Conservation (phyloP, 1,284 basidiomycete species). For the Heterobasidion occidentale region DNA sequence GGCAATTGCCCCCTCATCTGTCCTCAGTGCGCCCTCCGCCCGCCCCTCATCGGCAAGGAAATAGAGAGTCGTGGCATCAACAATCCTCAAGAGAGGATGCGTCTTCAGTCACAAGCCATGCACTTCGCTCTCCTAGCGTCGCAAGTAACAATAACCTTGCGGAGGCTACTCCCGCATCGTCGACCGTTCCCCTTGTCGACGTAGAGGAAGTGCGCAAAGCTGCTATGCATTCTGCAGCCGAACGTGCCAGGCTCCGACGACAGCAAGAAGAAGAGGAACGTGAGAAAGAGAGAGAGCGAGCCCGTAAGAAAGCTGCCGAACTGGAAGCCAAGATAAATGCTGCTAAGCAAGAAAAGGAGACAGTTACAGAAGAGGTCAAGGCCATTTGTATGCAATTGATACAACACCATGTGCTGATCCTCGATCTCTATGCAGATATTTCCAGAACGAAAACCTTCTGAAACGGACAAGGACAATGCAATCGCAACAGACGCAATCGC, state of each 20-base stretch:
- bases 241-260: constrained; percentile 72
- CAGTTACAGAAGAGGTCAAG: background rate
- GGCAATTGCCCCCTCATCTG: constrained; percentile 34
- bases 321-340: constrained; percentile 70
- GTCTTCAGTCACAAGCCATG: constrained; percentile 5
- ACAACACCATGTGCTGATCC: background rate
- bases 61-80: constrained; percentile 10
- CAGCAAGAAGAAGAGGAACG: constrained; percentile 85
- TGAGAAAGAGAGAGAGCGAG: constrained; percentile 77
- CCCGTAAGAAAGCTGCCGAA: constrained; percentile 79
- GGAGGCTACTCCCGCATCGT: constrained; percentile 25
- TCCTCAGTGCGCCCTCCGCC: constrained; percentile 6
- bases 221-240: constrained; percentile 87
- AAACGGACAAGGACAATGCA: background rate
- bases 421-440: background rate
- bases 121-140: constrained; percentile 10
- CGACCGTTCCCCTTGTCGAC: constrained; percentile 38
- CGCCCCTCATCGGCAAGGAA: constrained; percentile 6
- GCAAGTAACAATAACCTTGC: constrained; percentile 3
- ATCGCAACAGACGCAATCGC: background rate
- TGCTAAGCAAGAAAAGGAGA: constrained; percentile 28
- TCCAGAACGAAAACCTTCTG: background rate
- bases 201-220: constrained; percentile 71
- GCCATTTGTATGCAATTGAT: background rate
- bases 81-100: constrained; percentile 6